Conservation (phyloP, 148 eudicot genomes). For the Bassia scoparia region DNA sequence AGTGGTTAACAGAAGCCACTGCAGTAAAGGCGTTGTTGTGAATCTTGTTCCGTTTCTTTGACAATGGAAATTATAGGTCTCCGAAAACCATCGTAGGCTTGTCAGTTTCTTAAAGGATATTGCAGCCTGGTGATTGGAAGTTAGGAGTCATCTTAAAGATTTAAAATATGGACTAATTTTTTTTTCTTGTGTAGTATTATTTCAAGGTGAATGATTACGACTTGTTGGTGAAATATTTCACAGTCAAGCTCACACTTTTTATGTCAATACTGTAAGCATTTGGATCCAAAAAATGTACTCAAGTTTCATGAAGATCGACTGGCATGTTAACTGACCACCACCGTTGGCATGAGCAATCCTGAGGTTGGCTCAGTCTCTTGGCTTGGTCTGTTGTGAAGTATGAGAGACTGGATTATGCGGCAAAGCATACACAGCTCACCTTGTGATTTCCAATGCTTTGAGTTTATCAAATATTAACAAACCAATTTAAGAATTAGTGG, state of each 20-base stretch:
- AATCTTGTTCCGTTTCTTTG: conserved; percentile 87
- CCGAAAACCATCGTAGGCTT: conserved; percentile 54
- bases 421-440: conserved; percentile 80
- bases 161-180: conserved; percentile 4
- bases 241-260: conserved; percentile 80
- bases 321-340: conserved; percentile 62
- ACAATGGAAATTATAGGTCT: conserved; percentile 69
- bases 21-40: conserved; percentile 87
- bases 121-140: conserved; percentile 80
- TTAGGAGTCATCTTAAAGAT: conserved; percentile 44
- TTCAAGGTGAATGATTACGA: conserved; percentile 6
- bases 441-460: conserved; percentile 62
- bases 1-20: conserved; percentile 69
- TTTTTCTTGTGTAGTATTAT: background rate
- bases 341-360: conserved; percentile 62
- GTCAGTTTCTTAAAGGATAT: conserved; percentile 87
- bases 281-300: conserved; percentile 86
- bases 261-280: conserved; percentile 83
- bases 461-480: conserved; percentile 60
- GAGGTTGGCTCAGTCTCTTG: conserved; percentile 75
- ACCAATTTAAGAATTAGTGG: conserved; percentile 57
- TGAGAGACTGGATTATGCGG: conserved; percentile 91
- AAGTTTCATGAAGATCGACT: conserved; percentile 84
- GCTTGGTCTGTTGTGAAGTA: conserved; percentile 73
- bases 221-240: conserved; percentile 22